phyloP scores from a whole-genome alignment of 2,329 filamentous ascomycete genomes.

The Ascomycota sp. region DNA sequence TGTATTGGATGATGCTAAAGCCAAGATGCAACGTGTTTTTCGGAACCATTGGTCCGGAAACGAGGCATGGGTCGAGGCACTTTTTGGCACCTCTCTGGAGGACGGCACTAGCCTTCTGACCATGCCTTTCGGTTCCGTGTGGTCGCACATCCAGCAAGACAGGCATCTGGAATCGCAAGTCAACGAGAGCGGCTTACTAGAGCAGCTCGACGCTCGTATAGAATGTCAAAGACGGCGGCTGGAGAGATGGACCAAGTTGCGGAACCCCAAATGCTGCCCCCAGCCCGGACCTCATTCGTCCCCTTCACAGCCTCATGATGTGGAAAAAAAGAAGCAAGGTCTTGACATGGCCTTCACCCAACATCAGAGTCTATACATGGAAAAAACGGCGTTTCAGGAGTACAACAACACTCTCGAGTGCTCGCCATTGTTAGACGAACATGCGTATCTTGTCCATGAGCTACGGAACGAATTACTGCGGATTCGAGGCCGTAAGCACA shows the following conservation, averaged over 20 bases:
- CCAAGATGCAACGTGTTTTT: slow-evolving; percentile 37
- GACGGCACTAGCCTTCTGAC: slow-evolving; percentile 43
- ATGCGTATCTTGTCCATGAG: slow-evolving; percentile 19
- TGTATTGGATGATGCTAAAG: slow-evolving; percentile 20
- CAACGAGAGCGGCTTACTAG: slow-evolving; percentile 32
- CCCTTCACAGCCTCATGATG: slow-evolving; percentile 6
- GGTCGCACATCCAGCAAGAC: slow-evolving; percentile 43
- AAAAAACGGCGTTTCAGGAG: slow-evolving; percentile 10
- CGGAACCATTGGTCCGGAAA: slow-evolving; percentile 63
- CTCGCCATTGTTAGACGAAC: slow-evolving; percentile 17
- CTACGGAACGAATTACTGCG: slow-evolving; percentile 20
- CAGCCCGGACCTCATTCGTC: slow-evolving; percentile 5
- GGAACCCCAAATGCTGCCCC: slow-evolving; percentile 23
- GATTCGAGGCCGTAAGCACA: slow-evolving; percentile 6
- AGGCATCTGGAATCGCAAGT: slow-evolving; percentile 35
- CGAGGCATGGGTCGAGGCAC: slow-evolving; percentile 49
- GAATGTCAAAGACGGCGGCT: slow-evolving; percentile 46
- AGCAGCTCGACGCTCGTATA: slow-evolving; percentile 52
- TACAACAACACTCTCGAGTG: slow-evolving; percentile 7
- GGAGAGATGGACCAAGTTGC: slow-evolving; percentile 53
- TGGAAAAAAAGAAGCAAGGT: slow-evolving; percentile 12
- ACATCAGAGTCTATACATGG: slow-evolving; percentile 27
- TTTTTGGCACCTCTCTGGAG: slow-evolving; percentile 42
- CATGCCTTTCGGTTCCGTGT: slow-evolving; percentile 48
- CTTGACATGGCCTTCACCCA: slow-evolving; percentile 33